Evolutionary conservation across 139 green algal species (phyloP), one percentile per base, ranked within the genome.

Genomic region (Volvox reticuliferus): DNA sequence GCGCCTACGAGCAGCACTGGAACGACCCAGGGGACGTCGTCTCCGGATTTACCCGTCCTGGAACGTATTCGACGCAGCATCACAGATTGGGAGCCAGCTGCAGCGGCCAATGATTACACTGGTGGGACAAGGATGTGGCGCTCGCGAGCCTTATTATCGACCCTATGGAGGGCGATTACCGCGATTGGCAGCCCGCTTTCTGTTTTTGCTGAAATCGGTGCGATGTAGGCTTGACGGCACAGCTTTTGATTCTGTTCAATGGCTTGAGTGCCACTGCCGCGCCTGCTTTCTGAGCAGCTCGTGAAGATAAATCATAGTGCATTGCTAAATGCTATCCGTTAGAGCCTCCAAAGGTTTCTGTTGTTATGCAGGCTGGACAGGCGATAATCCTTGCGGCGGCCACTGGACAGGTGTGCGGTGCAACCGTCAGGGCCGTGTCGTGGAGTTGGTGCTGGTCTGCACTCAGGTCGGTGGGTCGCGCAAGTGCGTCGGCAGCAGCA

Each of bases 361-460:
- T 55, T 55, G 78, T 50, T 37, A 22, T 68, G 32, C 71, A 91
- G 87, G 87, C 17, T 91, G 87, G 87, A 33, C 21, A 9, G 87
- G 78, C 20, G 76, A 79, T 5, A 5, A 9, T 35, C 71, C 86
- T 14, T 90, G 86, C 86, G 36, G 32, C 55, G 73, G 86, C 75
- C 63, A 68, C n/a, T 91, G 87, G 87, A 91, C 87, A 1, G 87
- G 87, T 26, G 76, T 91, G 24, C 61, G 67, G 1, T 91, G 87
- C 87, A 36, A 91, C 35, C 9, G 26, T 2, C 2, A 63, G 30
- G 86, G 73, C 24, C 50, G 73, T 1, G 73, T 90, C 5, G 22
- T 37, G 73, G 86, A 90, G 86, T n/a, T 90, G 30, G 55, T 84
- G 14, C 50, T 90, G 35, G 86, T 90, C 35, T 90, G 86, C 50